Evolutionary conservation across 2,329 filamentous ascomycete genomes (phyloP), one percentile per base, ranked within the genome.

Genomic region (Pseudogymnoascus verrucosus): DNA sequence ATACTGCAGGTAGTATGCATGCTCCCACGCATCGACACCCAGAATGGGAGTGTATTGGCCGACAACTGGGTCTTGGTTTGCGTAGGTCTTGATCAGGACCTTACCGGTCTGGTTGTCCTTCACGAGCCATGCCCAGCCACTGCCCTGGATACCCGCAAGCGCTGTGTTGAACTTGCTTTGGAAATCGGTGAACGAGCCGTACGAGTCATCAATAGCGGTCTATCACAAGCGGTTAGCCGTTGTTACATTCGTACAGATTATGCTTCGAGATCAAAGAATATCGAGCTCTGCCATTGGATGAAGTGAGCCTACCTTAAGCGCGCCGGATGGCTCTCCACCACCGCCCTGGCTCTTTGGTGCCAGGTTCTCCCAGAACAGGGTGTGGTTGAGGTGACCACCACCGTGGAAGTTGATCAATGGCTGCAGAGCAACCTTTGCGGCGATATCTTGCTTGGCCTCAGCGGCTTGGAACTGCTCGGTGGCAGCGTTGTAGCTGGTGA

Each of bases 1-100:
- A 80, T 96, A 96, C 81, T 96, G 91, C 67, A 96, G 83, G 79
- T 96, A 96, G 82, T 96, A 96, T 62, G 92, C 92, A 78, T 96
- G 92, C 82, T 96, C 92, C 92, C 92, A 96, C 63, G 92, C 93
- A 79, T 97, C 93, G 72, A 97, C 89, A 64, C 93, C 93, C 57
- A 97, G 79, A 60, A 97, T 81, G 39, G 93, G 93, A 72, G 86
- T 83, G 75, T 89, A 91, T 75, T 89, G 89, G 60, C 92, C 92
- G 12, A 91, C 84, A 31, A 97, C 89, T 26, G 93, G 90, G 76
- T 96, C 91, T 80, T 96, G 91, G 81, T 96, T 96, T 78, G 89
- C 80, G 82, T 91, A 78, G 61, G 90, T 89, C 70, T 85, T 84
- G 69, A 91, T 81, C 67, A 79, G 77, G 60, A 91, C 79, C 63